Evolutionary conservation across 2,329 filamentous ascomycete species (phyloP).

Genomic region (Biscogniauxia sp.): DNA sequence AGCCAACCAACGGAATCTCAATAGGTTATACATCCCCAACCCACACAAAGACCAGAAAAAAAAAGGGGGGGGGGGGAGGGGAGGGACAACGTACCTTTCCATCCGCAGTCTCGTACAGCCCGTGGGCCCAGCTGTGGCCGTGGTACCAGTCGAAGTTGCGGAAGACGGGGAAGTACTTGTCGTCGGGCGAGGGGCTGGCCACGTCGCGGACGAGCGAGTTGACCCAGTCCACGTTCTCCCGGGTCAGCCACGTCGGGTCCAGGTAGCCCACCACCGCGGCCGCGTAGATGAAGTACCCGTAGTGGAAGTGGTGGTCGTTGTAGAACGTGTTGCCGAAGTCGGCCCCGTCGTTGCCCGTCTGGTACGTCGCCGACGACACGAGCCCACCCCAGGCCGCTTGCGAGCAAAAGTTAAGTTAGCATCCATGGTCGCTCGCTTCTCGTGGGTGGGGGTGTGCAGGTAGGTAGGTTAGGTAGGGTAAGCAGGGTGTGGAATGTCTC

Average conservation of each 20-base stretch:
- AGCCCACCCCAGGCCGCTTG: slow-evolving; percentile 74
- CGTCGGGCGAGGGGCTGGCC: slow-evolving; percentile 70
- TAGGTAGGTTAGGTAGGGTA: no score
- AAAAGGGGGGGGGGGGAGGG: neutral
- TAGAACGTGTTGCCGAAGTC: slow-evolving; percentile 93
- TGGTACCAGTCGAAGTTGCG: slow-evolving; percentile 92
- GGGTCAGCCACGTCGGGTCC: slow-evolving; percentile 68
- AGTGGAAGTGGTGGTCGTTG: slow-evolving; percentile 75
- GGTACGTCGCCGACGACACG: slow-evolving; percentile 73
- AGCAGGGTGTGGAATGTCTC: no score
- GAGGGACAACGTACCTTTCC: slow-evolving; percentile 55
- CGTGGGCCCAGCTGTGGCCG: slow-evolving; percentile 91
- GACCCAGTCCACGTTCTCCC: slow-evolving; percentile 72
- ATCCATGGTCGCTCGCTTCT: neutral
- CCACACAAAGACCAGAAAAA: no score
- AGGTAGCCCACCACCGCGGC: slow-evolving; percentile 80
- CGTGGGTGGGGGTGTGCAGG: no score
- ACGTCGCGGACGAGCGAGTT: slow-evolving; percentile 80
- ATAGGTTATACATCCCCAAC: neutral
- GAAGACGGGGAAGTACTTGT: slow-evolving; percentile 76
- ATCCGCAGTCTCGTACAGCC: slow-evolving; percentile 66
- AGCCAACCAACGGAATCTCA: neutral
- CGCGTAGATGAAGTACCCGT: slow-evolving; percentile 86
- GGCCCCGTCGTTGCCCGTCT: slow-evolving; percentile 62
- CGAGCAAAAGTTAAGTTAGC: slow-evolving; percentile 11